Evolutionary conservation across 2,329 filamentous ascomycete genomes (phyloP), one percentile per base, ranked within the genome.

Genomic region (Trichoderma simmonsii): DNA sequence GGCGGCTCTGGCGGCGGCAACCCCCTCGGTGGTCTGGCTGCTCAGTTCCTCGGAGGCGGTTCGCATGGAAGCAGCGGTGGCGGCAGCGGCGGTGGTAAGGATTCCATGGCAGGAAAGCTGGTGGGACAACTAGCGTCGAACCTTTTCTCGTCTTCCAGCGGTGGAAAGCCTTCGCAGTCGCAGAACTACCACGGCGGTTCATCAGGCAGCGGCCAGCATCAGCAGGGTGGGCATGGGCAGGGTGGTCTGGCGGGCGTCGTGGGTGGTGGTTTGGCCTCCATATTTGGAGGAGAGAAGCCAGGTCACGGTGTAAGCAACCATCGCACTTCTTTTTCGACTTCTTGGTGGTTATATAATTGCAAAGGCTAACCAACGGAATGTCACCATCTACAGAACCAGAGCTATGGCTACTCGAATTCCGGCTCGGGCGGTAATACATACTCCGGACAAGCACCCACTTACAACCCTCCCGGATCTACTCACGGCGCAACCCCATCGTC

Each of bases 341-440:
- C 5, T 34, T n/a, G 12, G 60, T 4, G n/a, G 56, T n/a, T 30
- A 26, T 30, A 8, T 34, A 48, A n/a, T 15, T 36, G 24, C 15
- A 26, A 66, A 56, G 8, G 54, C 71, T 80, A 65, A 76, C 65
- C 2, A 21, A 21, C 30, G 11, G 48, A 6, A 12, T 26, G 39
- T 24, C n/a, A 24, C 18, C n/a, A 56, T 15, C 69, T 73, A 32
- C 74, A 87, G 83, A 82, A 83, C 73, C 85, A 89, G 74, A 88
- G 86, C 77, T 93, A 88, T 78, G 91, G 90, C 36, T 92, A 92
- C 79, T 89, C 88, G 26, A 87, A 87, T 76, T 79, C 84, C 4
- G 86, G 85, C 57, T 83, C 86, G 57, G 79, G 85, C 73, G 86
- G 87, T 59, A 71, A 71, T 32, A 84, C 85, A 48, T 93, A 92